Evolutionary conservation across 78 protist genomes (phyloP), one percentile per base, ranked within the genome.

Genomic region (Dictyostelium capitatum): DNA sequence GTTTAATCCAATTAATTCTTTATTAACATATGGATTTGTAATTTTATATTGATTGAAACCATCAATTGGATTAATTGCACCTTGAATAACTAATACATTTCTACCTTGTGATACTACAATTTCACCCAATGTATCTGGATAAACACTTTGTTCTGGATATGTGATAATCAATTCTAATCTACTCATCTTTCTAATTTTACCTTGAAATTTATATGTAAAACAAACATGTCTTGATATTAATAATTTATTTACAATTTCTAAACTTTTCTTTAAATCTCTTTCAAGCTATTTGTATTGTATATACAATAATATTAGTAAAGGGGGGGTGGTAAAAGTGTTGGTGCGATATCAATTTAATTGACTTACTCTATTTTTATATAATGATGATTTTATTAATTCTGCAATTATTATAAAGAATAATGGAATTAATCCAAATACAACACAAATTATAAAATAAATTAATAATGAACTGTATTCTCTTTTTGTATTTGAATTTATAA

Each of bases 101-200:
- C 69, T 59, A 23, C 69, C 69, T n/a, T 59, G 69, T 59, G 69
- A 59, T 23, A 59, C 69, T 59, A 59, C 25, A 59, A 59, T 23
- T 23, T 59, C 11, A 59, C 69, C 69, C 19, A 59, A 17, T 7
- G 25, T 59, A 8, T 59, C 69, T 23, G 3, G n/a, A 9, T 59
- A 37, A 37, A 37, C 25, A 20, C 14, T 17, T 59, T 59, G 17
- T 8, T 59, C 69, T 59, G 30, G 69, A n/a, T 59, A 59, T 9
- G 15, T n/a, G 4, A 59, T 59, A 23, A 59, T 59, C n/a, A 59
- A 59, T 23, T 59, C 30, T n/a, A 59, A 59, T 14, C 11, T 59
- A 23, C 25, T 8, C 69, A 59, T n/a, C 11, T 59, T 59, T n/a
- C 69, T 59, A 59, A 59, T 59, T 59, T 0, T 59, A 6, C 17